Evolutionary conservation across 345 rosid genomes (phyloP).

Genomic region (Geranium rotundifolium): DNA sequence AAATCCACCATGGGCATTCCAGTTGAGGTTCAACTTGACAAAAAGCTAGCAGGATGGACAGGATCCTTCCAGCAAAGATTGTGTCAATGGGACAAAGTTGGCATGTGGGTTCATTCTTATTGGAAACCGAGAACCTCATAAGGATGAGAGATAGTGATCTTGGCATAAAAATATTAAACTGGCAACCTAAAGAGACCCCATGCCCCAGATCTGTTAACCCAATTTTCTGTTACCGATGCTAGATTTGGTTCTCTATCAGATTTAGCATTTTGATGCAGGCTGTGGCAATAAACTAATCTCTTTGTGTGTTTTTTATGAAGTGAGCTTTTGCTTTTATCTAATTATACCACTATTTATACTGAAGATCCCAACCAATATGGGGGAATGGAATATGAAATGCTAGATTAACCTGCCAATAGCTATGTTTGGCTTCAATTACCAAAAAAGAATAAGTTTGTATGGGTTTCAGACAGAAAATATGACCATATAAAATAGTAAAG

Average conservation of each 20-base stretch:
- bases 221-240: conserved; percentile 18
- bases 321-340: no score
- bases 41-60: conserved; percentile 31
- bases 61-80: conserved; percentile 23
- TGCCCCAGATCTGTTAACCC: background rate
- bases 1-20: no score
- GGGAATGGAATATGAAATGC: conserved; percentile 8
- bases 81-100: conserved; percentile 25
- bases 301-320: no score
- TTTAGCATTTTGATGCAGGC: conserved; percentile 3
- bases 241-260: conserved; percentile 17
- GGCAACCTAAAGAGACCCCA: background rate
- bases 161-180: no score
- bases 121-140: conserved; percentile 19
- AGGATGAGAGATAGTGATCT: background rate
- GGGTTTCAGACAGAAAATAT: no score
- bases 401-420: background rate
- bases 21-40: conserved; percentile 23
- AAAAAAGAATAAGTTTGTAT: no score
- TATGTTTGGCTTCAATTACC: no score
- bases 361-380: conserved; percentile 3
- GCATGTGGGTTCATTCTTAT: conserved; percentile 35
- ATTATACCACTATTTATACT: no score
- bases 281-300: conserved; percentile 2
- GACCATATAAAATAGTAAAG: no score